phyloP scores from a whole-genome alignment of 2,329 filamentous ascomycete genomes.

The Phialophora macrospora region DNA sequence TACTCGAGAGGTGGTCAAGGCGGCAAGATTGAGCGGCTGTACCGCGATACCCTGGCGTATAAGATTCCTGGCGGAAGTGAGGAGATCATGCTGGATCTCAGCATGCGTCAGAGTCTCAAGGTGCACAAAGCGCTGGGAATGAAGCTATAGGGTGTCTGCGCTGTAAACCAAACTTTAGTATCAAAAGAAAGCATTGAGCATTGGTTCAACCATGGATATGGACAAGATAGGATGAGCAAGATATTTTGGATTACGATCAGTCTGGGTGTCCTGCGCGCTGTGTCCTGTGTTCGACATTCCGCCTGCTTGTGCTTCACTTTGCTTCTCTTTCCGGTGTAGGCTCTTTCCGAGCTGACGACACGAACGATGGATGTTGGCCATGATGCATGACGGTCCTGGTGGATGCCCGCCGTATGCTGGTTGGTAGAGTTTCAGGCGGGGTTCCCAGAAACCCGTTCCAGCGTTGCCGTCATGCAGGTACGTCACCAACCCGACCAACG shows the following conservation, averaged over 20 bases:
- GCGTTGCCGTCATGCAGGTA: conserved; percentile 26
- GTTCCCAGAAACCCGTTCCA: background rate
- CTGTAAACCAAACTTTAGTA: background rate
- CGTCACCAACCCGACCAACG: conserved; percentile 7
- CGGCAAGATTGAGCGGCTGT: conserved; percentile 90
- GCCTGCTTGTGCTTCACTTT: background rate
- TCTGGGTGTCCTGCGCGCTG: background rate
- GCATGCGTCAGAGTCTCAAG: conserved; percentile 85
- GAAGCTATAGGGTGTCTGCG: conserved; percentile 71
- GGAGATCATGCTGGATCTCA: conserved; percentile 98
- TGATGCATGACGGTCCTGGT: background rate
- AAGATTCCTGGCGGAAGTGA: conserved; percentile 94
- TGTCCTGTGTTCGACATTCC: background rate
- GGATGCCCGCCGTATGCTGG: conserved; percentile 2
- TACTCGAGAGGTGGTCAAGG: conserved; percentile 95
- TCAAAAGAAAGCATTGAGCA: background rate
- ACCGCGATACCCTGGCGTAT: conserved; percentile 93
- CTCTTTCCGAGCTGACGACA: background rate
- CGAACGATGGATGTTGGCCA: background rate
- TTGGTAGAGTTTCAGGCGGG: conserved; percentile 17
- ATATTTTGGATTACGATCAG: background rate
- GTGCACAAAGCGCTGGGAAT: conserved; percentile 92
- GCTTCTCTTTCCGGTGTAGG: background rate
- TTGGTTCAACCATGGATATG: background rate
- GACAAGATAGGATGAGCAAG: background rate